Conservation (phyloP, 2,329 filamentous ascomycete species). For the Cordyceps militaris region DNA sequence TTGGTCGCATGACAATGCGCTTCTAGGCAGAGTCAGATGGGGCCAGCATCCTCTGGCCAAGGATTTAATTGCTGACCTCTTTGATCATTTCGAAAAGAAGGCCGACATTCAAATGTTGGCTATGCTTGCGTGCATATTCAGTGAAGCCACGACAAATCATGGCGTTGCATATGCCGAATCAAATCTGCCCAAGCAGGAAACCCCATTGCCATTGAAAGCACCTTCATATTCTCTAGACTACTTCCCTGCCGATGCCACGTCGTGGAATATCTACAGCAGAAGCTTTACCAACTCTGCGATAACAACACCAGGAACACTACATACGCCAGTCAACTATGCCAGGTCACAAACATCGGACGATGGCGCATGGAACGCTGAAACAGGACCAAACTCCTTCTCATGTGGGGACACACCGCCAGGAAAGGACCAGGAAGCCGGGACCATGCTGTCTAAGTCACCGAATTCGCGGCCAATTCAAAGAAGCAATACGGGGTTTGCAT, state of each 20-base stretch:
- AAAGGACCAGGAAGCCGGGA: slow-evolving; percentile 40
- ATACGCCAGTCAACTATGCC: slow-evolving; percentile 48
- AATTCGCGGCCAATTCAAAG: slow-evolving; percentile 46
- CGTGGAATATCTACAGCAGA: slow-evolving; percentile 45
- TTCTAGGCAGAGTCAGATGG: slow-evolving; percentile 61
- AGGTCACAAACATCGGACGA: slow-evolving; percentile 54
- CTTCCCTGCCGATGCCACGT: slow-evolving; percentile 50
- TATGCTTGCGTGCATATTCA: slow-evolving; percentile 65
- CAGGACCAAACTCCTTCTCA: slow-evolving; percentile 51
- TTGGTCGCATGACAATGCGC: slow-evolving; percentile 16
- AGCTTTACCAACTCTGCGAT: slow-evolving; percentile 48
- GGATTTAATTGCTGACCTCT: slow-evolving; percentile 55
- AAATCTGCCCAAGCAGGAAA: slow-evolving; percentile 50
- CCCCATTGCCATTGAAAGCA: slow-evolving; percentile 57
- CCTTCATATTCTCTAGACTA: slow-evolving; percentile 61
- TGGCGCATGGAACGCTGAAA: slow-evolving; percentile 44
- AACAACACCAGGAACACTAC: slow-evolving; percentile 50
- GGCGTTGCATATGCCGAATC: slow-evolving; percentile 51
- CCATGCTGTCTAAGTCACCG: slow-evolving; percentile 53
- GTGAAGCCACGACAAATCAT: slow-evolving; percentile 50
- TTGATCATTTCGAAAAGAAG: slow-evolving; percentile 54
- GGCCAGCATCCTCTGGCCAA: slow-evolving; percentile 57
- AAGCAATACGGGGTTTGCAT: slow-evolving; percentile 48
- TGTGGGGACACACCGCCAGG: slow-evolving; percentile 55
- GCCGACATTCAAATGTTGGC: slow-evolving; percentile 65